phyloP scores from a whole-genome alignment of 2,329 filamentous ascomycete genomes.

The Aspergillus sp. region DNA sequence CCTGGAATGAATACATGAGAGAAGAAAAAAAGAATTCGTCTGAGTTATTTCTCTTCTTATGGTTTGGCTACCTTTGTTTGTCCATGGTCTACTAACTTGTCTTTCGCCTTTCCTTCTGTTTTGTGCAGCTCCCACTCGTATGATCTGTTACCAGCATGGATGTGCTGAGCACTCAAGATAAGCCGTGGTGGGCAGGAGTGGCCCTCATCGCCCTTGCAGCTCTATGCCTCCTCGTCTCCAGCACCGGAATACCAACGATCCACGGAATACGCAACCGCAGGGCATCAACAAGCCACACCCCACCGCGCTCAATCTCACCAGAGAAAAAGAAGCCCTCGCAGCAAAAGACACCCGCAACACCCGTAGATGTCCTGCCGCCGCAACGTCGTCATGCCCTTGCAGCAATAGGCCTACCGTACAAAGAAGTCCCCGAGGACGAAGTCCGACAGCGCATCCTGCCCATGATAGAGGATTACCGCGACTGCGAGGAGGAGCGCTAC shows the following conservation, averaged over 20 bases:
- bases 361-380: conserved; percentile 54
- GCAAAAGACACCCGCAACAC: conserved; percentile 33
- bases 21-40: neutral
- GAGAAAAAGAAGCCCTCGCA: conserved; percentile 42
- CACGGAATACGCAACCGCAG: conserved; percentile 42
- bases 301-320: conserved; percentile 54
- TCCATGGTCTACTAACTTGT: neutral
- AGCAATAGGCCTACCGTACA: conserved; percentile 23
- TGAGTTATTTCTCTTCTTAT: too few relatives aligned
- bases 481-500: conserved; percentile 44
- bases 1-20: neutral
- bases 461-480: conserved; percentile 42
- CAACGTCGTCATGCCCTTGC: conserved; percentile 50
- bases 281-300: conserved; percentile 51
- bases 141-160: conserved; percentile 19
- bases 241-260: conserved; percentile 33
- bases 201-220: conserved; percentile 17
- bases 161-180: conserved; percentile 12
- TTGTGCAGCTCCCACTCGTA: neutral
- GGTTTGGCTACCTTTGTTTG: neutral
- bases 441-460: conserved; percentile 39
- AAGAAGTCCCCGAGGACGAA: conserved; percentile 31
- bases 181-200: conserved; percentile 25
- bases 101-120: neutral
- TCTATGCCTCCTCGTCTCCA: neutral